Evolutionary conservation across 768 basidiomycete species (phyloP), one percentile per base, ranked within the genome.

Genomic region (Tubosaeta brunneosetosa): DNA sequence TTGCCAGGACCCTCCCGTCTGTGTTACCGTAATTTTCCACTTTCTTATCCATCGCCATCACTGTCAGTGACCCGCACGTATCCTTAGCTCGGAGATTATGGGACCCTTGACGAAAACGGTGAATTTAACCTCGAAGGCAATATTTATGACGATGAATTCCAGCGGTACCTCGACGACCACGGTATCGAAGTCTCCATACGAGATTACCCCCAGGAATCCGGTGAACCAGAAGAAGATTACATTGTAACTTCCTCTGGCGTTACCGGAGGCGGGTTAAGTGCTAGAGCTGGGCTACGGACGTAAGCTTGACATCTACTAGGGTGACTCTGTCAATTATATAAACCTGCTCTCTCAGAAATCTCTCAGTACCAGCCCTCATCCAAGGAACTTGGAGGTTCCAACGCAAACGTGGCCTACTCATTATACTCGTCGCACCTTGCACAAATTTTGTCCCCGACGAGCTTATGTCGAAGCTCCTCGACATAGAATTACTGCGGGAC

Each of bases 41-140:
- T 3, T 8, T 38, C 19, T 33, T 41, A 44, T 47, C 52, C 32
- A 6, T 27, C 27, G 3, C 8, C 37, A 31, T 37, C 47, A 32
- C 22, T 11, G 40, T 26, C 26, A 31, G n/a, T n/a, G n/a, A 50
- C 17, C 12, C 14, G n/a, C 13, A 37, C 3, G 5, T 44, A 2
- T 36, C 19, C 16, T 10, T 13, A 67, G 68, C 66, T 66, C 3
- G 69, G 66, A 17, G 63, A 60, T 52, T 71, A 71, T 49, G 66
- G 69, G 19, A 59, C 44, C 6, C 50, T 70, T 47, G 41, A 65
- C 41, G 29, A 14, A 14, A 48, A 44, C 17, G 55, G 56, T 37
- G 41, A 57, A 27, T 49, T 57, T 6, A 4, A 3, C 11, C 29
- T 51, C 1, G 53, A 56, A 9, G 66, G 66, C 8, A 70, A 67